These are phyloP conservation scores for Pseudophaeomoniella oleicola DNA, from an alignment of 2,329 filamentous ascomycete genomes.

Conservation along the genomic window DNA sequence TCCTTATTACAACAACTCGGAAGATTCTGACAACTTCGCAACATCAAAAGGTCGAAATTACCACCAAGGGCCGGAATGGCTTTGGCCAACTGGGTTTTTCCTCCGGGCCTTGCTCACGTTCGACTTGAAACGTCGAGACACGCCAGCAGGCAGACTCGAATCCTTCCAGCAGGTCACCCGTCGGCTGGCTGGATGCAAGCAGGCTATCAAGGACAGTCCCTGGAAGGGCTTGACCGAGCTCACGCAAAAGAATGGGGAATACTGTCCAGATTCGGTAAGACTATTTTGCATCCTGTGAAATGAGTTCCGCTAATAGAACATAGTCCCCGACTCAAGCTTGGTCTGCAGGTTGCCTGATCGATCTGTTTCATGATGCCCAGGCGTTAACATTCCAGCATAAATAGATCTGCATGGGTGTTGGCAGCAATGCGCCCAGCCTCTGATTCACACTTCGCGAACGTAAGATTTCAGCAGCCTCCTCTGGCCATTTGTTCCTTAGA, in stretches of 20 bases:
- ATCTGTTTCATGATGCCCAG: conserved; percentile 84
- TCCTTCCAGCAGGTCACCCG: conserved; percentile 90
- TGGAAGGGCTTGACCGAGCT: conserved; percentile 91
- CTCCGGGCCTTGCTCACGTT: conserved; percentile 82
- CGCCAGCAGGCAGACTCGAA: conserved; percentile 57
- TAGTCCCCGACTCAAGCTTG: conserved; percentile 90
- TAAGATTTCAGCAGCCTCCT: too few relatives aligned
- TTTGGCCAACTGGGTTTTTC: conserved; percentile 96
- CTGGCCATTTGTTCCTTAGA: too few relatives aligned
- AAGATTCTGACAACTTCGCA: conserved; percentile 80
- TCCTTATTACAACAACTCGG: conserved; percentile 87
- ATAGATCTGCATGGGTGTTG: too few relatives aligned
- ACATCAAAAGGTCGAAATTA: conserved; percentile 94
- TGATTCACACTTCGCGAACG: too few relatives aligned
- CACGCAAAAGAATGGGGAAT: conserved; percentile 75
- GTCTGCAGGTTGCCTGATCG: conserved; percentile 88
- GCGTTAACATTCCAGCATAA: too few relatives aligned
- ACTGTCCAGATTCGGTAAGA: conserved; percentile 77
- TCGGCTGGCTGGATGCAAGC: conserved; percentile 68
- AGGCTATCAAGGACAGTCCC: conserved; percentile 60
- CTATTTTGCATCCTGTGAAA: conserved; percentile 4
- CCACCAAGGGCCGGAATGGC: conserved; percentile 94
- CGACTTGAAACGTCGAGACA: conserved; percentile 59
- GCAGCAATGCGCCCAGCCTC: too few relatives aligned
- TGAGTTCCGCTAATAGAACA: conserved; percentile 3